A percentile compares a stretch with the other conserved stretches of the same genome.
Conservation (phyloP, 1,284 basidiomycete genomes). For the Microbotryum saponariae region DNA sequence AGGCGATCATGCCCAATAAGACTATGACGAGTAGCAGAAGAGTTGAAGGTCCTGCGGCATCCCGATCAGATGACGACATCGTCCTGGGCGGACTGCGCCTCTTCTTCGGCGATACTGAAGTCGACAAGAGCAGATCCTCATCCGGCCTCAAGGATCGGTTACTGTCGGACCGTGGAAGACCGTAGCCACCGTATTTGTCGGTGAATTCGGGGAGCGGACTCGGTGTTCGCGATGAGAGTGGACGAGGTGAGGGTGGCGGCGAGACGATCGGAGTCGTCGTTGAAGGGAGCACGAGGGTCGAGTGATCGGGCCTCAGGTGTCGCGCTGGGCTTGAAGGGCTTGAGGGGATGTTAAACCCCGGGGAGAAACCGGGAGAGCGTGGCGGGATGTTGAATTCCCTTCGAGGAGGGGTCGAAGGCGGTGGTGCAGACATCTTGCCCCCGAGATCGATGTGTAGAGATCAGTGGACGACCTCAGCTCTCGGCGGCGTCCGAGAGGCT, state of each 20-base stretch:
- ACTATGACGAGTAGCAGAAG: conserved; percentile 14
- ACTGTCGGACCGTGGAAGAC: background rate
- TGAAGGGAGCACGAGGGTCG: conserved; percentile 8
- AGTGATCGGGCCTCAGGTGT: conserved; percentile 9
- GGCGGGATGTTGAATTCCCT: too few species aligned
- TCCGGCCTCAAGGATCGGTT: background rate
- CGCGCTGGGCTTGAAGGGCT: too few species aligned
- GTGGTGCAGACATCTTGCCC: too few species aligned
- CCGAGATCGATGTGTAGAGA: too few species aligned
- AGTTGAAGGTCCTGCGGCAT: background rate
- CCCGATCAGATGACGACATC: conserved; percentile 3
- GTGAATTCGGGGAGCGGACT: background rate
- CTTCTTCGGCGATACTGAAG: conserved; percentile 38
- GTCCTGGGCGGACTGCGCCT: background rate
- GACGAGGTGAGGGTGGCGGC: conserved; percentile 8
- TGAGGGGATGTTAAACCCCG: too few species aligned
- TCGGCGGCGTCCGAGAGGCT: too few species aligned
- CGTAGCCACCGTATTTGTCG: conserved; percentile 19
- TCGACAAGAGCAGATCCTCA: conserved; percentile 53
- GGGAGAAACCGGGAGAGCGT: too few species aligned
- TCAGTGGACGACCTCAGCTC: too few species aligned
- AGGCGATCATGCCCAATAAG: conserved; percentile 12
- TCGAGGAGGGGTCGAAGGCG: too few species aligned
- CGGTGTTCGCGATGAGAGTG: background rate
- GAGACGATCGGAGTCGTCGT: conserved; percentile 19